Evolutionary conservation across 2,329 filamentous ascomycete species (phyloP).

Genomic region (Sclerotinia sclerotiorum): DNA sequence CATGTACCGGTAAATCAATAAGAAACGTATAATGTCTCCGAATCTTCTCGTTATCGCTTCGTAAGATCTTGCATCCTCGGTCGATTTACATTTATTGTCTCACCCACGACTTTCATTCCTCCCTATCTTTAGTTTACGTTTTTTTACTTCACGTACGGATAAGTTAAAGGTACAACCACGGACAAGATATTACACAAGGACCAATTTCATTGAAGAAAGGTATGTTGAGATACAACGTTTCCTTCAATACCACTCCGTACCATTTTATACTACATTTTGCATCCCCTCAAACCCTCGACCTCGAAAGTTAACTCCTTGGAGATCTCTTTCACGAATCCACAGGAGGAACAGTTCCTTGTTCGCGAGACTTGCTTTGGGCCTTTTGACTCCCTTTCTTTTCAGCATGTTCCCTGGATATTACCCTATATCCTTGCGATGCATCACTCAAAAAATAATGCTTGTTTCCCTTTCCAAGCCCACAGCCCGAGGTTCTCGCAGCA

Average conservation of each 20-base stretch:
- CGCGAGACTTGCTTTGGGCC: background rate
- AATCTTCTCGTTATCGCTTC: too few species aligned
- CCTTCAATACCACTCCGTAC: background rate
- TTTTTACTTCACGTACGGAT: too few species aligned
- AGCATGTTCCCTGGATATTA: background rate
- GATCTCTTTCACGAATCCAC: background rate
- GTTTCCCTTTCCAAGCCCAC: background rate
- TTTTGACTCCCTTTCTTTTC: background rate
- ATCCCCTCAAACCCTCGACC: background rate
- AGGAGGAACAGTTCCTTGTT: background rate
- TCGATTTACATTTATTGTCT: too few species aligned
- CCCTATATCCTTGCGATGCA: slow-evolving; percentile 7
- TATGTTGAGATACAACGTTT: background rate
- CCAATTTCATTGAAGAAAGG: background rate
- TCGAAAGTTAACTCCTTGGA: too few species aligned
- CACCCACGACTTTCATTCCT: too few species aligned
- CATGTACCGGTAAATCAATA: background rate
- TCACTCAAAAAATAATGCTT: slow-evolving; percentile 12
- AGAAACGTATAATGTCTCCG: slow-evolving; percentile 10
- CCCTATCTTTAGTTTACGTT: too few species aligned
- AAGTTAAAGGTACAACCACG: too few species aligned
- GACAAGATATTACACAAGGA: background rate
- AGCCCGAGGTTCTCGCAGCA: background rate
- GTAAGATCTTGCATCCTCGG: too few species aligned
- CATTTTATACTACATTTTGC: background rate